phyloP scores from a whole-genome alignment of 495 filamentous ascomycete species.

The Penicillium canescens region DNA sequence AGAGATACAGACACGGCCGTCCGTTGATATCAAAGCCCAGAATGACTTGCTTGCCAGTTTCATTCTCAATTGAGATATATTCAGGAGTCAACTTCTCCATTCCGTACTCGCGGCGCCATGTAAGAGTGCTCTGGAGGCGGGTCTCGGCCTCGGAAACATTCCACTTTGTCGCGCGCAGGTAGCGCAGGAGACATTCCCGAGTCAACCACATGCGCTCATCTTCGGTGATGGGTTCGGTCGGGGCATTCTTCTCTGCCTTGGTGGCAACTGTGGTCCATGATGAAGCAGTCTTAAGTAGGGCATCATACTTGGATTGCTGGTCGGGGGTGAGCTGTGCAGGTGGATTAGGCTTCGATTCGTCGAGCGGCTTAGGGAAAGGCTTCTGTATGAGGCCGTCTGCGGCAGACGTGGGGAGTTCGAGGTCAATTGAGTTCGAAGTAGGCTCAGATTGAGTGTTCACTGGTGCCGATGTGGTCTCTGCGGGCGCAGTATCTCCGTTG shows the following conservation, averaged over 20 bases:
- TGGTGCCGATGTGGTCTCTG: conserved; percentile 9
- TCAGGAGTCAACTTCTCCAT: conserved; percentile 73
- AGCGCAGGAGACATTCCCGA: conserved; percentile 87
- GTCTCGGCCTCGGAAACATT: conserved; percentile 70
- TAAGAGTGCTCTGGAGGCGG: conserved; percentile 74
- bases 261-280: conserved; percentile 71
- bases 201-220: conserved; percentile 88
- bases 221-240: conserved; percentile 68
- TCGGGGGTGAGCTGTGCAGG: conserved; percentile 63
- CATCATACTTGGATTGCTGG: conserved; percentile 81
- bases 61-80: conserved; percentile 86
- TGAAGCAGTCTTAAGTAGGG: conserved; percentile 64
- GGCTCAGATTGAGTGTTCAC: conserved; percentile 8
- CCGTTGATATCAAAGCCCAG: conserved; percentile 82
- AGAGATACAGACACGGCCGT: conserved; percentile 85
- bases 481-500: conserved; percentile 19
- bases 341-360: conserved; percentile 52
- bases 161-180: conserved; percentile 94
- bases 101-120: conserved; percentile 89
- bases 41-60: conserved; percentile 91
- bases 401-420: conserved; percentile 44
- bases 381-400: conserved; percentile 59
- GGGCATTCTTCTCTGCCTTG: conserved; percentile 55
- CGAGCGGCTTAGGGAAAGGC: conserved; percentile 66
- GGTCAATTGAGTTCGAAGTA: conserved; percentile 27